Evolutionary conservation across 2,329 filamentous ascomycete genomes (phyloP).

Genomic region (Colletotrichum horii): DNA sequence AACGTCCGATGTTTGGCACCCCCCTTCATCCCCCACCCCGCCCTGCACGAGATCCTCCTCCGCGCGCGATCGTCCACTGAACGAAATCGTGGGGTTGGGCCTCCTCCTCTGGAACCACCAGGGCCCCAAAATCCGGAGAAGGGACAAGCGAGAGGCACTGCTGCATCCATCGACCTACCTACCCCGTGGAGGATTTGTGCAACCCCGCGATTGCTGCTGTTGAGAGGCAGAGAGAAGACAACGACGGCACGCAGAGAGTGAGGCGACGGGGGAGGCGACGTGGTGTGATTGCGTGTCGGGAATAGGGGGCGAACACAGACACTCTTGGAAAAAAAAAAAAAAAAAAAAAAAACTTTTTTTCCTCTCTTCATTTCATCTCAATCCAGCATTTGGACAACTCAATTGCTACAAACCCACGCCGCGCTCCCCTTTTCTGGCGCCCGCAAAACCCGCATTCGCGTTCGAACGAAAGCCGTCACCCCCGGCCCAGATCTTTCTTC

Average conservation of each 20-base stretch:
- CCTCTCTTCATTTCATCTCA: not conserved
- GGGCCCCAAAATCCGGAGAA: conserved; percentile 10
- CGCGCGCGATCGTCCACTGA: conserved; percentile 9
- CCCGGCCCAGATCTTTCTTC: not conserved
- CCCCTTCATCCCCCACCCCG: not conserved
- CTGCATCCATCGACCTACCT: not conserved
- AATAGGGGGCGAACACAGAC: not conserved
- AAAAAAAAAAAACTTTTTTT: not conserved
- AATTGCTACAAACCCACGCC: not conserved
- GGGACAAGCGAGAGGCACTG: not conserved
- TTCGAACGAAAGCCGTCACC: not conserved
- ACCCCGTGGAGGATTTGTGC: conserved; percentile 2
- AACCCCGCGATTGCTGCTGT: not conserved
- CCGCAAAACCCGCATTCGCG: not conserved
- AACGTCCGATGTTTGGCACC: conserved; percentile 14
- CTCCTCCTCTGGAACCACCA: not conserved
- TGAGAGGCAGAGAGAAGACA: not conserved
- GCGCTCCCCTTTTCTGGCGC: not conserved
- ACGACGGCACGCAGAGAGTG: not conserved
- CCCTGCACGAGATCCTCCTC: conserved; percentile 5
- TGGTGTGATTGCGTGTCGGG: conserved; percentile 1
- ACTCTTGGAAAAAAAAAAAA: not conserved
- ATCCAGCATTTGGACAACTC: not conserved
- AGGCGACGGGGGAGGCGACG: not conserved
- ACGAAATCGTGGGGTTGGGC: conserved; percentile 18